Evolutionary conservation across 805 yeast genomes (phyloP).

Genomic region (Saccharomycopsis fermentans): DNA sequence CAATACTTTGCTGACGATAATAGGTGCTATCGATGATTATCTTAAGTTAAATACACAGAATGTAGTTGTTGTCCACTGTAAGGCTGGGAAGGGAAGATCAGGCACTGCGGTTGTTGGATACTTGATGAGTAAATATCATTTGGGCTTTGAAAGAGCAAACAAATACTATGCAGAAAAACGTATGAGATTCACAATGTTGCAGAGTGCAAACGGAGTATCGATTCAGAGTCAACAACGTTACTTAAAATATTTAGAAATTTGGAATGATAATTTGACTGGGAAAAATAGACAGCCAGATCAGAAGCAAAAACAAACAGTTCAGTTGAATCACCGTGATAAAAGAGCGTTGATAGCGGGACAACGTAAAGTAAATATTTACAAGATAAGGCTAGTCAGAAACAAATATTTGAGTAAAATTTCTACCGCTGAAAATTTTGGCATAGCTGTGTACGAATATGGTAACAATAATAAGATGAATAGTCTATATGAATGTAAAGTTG

Average conservation of each 20-base stretch:
- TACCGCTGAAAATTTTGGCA: neutral
- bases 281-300: conserved; percentile 2
- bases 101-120: conserved; percentile 69
- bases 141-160: conserved; percentile 38
- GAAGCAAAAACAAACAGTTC: neutral
- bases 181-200: conserved; percentile 31
- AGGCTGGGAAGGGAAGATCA: conserved; percentile 86
- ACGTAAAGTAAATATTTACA: neutral
- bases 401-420: neutral
- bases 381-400: neutral
- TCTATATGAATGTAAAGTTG: conserved; percentile 6
- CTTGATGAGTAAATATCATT: conserved; percentile 40
- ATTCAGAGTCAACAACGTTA: conserved; percentile 62
- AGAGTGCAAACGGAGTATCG: conserved; percentile 58
- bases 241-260: conserved; percentile 40
- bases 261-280: conserved; percentile 21
- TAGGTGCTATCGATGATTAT: conserved; percentile 37
- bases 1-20: conserved; percentile 33
- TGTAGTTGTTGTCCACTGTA: conserved; percentile 73
- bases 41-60: conserved; percentile 27
- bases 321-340: neutral
- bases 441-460: conserved; percentile 9
- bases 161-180: conserved; percentile 45
- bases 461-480: conserved; percentile 11
- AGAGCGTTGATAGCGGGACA: neutral